Conservation (phyloP, 495 filamentous ascomycete species). For the Aspergillus bridgeri region DNA sequence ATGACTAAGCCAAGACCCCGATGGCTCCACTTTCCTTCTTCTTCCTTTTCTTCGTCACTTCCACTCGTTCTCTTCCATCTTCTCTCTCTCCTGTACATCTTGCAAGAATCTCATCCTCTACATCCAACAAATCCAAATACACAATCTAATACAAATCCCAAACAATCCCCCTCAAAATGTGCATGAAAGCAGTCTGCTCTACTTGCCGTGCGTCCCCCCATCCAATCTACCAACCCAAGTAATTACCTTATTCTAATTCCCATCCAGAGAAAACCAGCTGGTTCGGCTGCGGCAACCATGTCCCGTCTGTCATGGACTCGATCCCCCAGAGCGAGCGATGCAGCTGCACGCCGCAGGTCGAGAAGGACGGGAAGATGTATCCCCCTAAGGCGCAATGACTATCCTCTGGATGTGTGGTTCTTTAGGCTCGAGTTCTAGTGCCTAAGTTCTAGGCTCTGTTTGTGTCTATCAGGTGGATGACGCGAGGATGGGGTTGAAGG, state of each 20-base stretch:
- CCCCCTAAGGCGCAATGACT: constrained; percentile 56
- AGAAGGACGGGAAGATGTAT: constrained; percentile 57
- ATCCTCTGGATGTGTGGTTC: constrained; percentile 19
- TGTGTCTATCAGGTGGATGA: too few relatives aligned
- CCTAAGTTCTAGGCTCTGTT: too few relatives aligned
- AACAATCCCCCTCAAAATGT: constrained; percentile 34
- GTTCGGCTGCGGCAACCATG: constrained; percentile 68
- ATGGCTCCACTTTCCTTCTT: neutral
- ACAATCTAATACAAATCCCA: neutral
- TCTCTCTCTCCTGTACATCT: neutral
- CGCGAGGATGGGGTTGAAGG: neutral
- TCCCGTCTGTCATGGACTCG: constrained; percentile 62
- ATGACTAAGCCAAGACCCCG: neutral
- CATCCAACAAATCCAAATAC: neutral
- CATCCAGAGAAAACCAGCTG: constrained; percentile 62
- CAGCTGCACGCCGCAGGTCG: constrained; percentile 58
- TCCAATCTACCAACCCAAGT: neutral
- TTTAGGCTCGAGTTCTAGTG: neutral
- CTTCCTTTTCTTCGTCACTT: neutral
- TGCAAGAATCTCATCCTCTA: neutral
- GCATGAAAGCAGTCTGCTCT: constrained; percentile 46
- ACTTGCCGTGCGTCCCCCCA: constrained; percentile 42
- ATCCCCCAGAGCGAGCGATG: constrained; percentile 60
- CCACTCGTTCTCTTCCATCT: neutral
- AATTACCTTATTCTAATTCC: constrained; percentile 1